Evolutionary conservation across 352 stramenopile genomes (phyloP).

Genomic region (Albugo candida): DNA sequence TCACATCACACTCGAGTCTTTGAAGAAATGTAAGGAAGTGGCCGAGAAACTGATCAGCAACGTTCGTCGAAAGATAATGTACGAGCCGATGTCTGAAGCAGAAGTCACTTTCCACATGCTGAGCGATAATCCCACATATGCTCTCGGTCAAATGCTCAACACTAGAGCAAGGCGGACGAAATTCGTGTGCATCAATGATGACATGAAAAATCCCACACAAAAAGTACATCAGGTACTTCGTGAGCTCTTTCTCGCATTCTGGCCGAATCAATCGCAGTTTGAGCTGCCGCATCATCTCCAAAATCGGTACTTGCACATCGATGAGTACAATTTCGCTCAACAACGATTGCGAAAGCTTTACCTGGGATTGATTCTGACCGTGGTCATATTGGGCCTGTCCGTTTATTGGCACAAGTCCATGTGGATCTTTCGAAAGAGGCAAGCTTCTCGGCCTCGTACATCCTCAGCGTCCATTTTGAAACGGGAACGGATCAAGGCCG

Average conservation of each 20-base stretch:
- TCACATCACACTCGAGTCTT: slow-evolving; percentile 41
- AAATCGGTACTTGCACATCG: slow-evolving; percentile 71
- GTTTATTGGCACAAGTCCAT: too few relatives aligned
- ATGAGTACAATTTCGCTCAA: slow-evolving; percentile 42
- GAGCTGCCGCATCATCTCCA: slow-evolving; percentile 78
- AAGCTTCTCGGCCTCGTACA: too few relatives aligned
- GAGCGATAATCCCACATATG: slow-evolving; percentile 78
- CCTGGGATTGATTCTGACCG: slow-evolving; percentile 9
- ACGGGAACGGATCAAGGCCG: too few relatives aligned
- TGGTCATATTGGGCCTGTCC: slow-evolving; percentile 14
- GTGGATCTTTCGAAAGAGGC: too few relatives aligned
- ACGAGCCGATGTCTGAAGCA: slow-evolving; percentile 43
- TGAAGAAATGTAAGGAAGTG: slow-evolving; percentile 29
- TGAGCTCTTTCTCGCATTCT: slow-evolving; percentile 86
- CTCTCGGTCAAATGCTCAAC: slow-evolving; percentile 83
- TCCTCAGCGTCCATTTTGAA: too few relatives aligned
- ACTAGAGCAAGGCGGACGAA: slow-evolving; percentile 82
- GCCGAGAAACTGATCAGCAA: slow-evolving; percentile 33
- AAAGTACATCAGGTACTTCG: slow-evolving; percentile 71
- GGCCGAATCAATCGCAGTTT: slow-evolving; percentile 81
- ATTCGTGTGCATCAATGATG: slow-evolving; percentile 94
- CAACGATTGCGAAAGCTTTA: slow-evolving; percentile 19
- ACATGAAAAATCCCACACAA: slow-evolving; percentile 81
- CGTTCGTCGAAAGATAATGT: slow-evolving; percentile 31
- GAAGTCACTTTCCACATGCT: slow-evolving; percentile 93